Percentiles rank a stretch among this genome's conserved stretches.
Evolutionary conservation across 2,329 filamentous ascomycete genomes (phyloP).

Genomic region (Pseudofabraea citricarpa): DNA sequence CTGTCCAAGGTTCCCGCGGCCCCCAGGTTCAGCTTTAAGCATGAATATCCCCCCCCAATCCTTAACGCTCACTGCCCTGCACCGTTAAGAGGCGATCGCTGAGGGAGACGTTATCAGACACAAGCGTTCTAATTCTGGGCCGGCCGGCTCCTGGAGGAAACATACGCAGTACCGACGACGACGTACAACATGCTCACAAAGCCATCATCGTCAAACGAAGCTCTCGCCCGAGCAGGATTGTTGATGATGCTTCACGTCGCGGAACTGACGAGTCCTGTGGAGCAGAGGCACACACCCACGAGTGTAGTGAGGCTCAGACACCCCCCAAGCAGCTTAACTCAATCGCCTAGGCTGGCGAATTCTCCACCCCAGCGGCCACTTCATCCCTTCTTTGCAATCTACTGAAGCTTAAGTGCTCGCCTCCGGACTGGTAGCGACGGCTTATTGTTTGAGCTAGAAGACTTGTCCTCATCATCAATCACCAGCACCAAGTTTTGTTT

Average conservation of each 20-base stretch:
- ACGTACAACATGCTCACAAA: background rate
- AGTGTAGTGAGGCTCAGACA: slow-evolving; percentile 2
- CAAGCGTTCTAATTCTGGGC: background rate
- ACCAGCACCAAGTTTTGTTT: too few relatives aligned
- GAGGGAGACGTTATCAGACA: background rate
- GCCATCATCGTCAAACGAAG: background rate
- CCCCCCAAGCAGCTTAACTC: too few relatives aligned
- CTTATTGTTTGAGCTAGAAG: too few relatives aligned
- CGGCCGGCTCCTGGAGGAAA: background rate
- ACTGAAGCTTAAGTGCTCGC: too few relatives aligned
- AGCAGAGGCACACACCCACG: background rate
- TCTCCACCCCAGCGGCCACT: too few relatives aligned
- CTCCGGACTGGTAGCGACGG: too few relatives aligned
- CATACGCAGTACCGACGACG: background rate
- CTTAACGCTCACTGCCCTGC: background rate
- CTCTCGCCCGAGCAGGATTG: too few relatives aligned
- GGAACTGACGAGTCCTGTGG: slow-evolving; percentile 11
- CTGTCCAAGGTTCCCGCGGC: background rate
- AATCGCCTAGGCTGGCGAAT: too few relatives aligned
- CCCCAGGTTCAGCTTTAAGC: background rate
- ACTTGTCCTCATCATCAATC: too few relatives aligned
- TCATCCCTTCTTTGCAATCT: too few relatives aligned
- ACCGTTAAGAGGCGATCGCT: background rate
- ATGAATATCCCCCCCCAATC: background rate
- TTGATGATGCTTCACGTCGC: background rate